Base-by-base conservation (phyloP, 306 rosid genomes). In the Purshia tridentata region DNA sequence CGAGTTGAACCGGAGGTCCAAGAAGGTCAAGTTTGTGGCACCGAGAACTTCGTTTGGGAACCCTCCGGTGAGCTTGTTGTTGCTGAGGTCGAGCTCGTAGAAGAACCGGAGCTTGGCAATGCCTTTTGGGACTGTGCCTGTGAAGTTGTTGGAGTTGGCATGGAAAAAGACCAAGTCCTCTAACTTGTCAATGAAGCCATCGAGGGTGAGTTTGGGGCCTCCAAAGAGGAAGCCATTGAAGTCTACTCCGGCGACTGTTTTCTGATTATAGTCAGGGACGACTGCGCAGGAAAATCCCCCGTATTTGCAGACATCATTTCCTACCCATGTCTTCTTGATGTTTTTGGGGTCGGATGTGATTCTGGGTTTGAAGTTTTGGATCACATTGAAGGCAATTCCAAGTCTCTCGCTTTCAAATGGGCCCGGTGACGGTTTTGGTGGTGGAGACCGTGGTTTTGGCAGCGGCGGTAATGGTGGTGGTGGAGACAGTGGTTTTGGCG, bases 51-150 rank as follows among this genome's bases (percentile, higher is more conserved):
- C 48, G 0, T 0, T 0, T 1, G 98, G 98, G 19, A 93, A 93
- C 3, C 0, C 0, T 0, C 92, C 88, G 0, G 0, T 0, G 0
- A 84, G 20, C 6, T 77, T 69, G 88, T 89, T 91, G 85, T 87
- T 93, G 59, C 97, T 93, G 16, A 93, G 83, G 46, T 93, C 98
- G 1, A 90, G 82, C 82, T 93, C 97, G 80, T 8, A 93, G 65
- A 93, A 86, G 76, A 0, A 92, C 0, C 9, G 2, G 41, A 49
- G 60, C 0, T 6, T 60, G 12, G 1, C 0, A 66, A 66, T 76
- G 0, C 9, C 4, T 0, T 11, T 29, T 0, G 96, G 96, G 51
- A 87, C 7, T 0, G 0, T 0, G 3, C 78, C 80, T 1, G 82
- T 37, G 85, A 87, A 91, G 37, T 76, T 74, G 84, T 93, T 93